These are phyloP conservation scores for Petunia axillaris DNA, from an alignment of 257 asterid genomes.

Conservation along the genomic window DNA sequence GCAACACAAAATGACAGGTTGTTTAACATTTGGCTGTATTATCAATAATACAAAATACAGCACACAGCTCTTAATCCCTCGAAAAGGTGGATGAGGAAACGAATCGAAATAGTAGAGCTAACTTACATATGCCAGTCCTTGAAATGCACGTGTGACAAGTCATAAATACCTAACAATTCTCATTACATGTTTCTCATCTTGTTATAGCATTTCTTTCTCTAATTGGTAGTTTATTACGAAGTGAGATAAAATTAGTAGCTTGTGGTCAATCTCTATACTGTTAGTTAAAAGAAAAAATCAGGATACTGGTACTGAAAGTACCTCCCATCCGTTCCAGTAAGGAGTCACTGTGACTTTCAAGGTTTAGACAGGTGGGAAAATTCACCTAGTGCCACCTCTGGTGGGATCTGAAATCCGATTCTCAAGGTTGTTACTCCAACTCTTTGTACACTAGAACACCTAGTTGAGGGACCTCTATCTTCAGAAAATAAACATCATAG, in stretches of 20 bases:
- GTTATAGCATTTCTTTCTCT: background rate
- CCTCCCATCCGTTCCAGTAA: background rate
- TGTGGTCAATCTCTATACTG: background rate
- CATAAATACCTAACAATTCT: background rate
- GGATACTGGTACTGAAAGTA: no score
- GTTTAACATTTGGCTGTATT: conserved; percentile 43
- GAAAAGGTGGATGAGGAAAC: background rate
- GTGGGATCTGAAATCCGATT: background rate
- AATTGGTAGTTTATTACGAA: no score
- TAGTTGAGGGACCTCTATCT: background rate
- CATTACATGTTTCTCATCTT: no score
- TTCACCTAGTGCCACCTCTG: background rate
- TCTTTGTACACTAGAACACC: background rate
- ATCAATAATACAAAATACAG: conserved; percentile 1
- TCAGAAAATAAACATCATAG: background rate
- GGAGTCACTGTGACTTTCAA: background rate
- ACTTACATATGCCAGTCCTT: background rate
- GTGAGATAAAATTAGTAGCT: background rate
- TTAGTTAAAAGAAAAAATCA: no score
- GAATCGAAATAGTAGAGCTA: background rate
- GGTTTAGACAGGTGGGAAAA: background rate
- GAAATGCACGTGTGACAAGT: background rate
- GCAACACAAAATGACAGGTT: conserved; percentile 79
- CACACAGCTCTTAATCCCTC: background rate
- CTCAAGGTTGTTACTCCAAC: background rate